Percentiles rank a stretch among this genome's conserved stretches.
Evolutionary conservation across 495 filamentous ascomycete genomes (phyloP).

Genomic region (Glonium stellatum): DNA sequence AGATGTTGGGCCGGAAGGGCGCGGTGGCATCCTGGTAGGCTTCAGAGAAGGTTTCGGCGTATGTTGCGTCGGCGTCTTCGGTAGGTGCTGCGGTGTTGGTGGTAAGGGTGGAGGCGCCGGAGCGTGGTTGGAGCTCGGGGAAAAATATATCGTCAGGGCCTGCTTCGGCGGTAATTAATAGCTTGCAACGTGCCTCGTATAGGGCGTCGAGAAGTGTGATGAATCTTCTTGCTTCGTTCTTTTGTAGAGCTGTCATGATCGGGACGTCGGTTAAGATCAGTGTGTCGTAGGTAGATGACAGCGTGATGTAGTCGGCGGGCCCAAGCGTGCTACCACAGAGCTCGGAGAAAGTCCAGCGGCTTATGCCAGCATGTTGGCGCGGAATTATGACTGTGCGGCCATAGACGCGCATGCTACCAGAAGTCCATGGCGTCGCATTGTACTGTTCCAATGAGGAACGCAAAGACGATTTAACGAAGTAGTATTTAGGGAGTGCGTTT

Average conservation of each 20-base stretch:
- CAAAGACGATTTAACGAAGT: conserved; percentile 14
- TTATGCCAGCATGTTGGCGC: conserved; percentile 41
- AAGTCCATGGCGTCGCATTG: conserved; percentile 40
- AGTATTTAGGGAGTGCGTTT: conserved; percentile 20
- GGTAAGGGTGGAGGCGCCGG: background rate
- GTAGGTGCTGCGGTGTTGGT: too few relatives aligned
- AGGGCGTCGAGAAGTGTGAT: conserved; percentile 66
- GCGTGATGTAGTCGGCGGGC: conserved; percentile 64
- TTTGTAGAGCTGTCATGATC: conserved; percentile 48
- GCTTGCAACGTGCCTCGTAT: conserved; percentile 62
- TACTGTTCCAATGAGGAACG: conserved; percentile 9
- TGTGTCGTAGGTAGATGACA: conserved; percentile 63
- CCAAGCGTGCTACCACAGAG: conserved; percentile 53
- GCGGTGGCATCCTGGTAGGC: conserved; percentile 62
- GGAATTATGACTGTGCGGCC: conserved; percentile 51
- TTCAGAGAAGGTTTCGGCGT: conserved; percentile 62
- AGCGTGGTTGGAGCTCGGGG: conserved; percentile 31
- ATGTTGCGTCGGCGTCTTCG: conserved; percentile 43
- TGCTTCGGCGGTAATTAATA: conserved; percentile 50
- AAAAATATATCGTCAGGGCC: conserved; percentile 64
- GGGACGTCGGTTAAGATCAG: conserved; percentile 57
- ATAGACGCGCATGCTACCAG: conserved; percentile 49
- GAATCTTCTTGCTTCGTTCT: conserved; percentile 65
- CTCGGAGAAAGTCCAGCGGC: conserved; percentile 52
- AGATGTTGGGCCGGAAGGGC: conserved; percentile 67